Percentiles rank a stretch among this genome's conserved stretches.
Evolutionary conservation across 257 asterid species (phyloP).

Genomic region (Salvia miltiorrhiza): DNA sequence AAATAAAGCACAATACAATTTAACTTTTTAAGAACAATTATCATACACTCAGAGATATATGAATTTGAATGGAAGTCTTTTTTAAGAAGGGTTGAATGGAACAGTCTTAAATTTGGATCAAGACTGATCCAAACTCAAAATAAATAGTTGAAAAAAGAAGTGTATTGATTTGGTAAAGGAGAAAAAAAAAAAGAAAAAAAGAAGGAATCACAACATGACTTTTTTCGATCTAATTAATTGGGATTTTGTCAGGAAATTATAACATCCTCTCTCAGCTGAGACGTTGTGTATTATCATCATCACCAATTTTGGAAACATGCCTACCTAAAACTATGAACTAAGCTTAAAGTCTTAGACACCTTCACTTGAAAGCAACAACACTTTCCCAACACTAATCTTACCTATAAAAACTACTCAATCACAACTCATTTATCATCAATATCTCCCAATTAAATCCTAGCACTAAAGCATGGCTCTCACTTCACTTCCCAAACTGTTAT

Average conservation of each 20-base stretch:
- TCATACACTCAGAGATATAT: no score
- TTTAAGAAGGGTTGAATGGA: no score
- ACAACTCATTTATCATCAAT: conserved; percentile 9
- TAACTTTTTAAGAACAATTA: no score
- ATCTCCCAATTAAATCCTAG: conserved; percentile 8
- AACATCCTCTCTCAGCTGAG: conserved; percentile 9
- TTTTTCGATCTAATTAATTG: not conserved
- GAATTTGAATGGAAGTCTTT: not conserved
- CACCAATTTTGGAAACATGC: conserved; percentile 21
- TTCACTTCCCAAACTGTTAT: conserved; percentile 28
- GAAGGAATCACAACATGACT: not conserved
- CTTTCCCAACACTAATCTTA: not conserved
- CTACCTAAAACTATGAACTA: conserved; percentile 23
- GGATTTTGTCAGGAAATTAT: not conserved
- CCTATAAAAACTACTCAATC: conserved; percentile 27
- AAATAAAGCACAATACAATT: no score
- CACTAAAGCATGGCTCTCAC: conserved; percentile 31
- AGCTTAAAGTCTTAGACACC: conserved; percentile 44
- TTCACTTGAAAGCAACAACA: conserved; percentile 41
- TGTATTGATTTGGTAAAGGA: not conserved
- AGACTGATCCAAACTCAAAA: no score
- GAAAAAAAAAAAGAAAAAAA: not conserved
- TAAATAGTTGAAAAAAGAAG: no score
- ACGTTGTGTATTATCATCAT: not conserved
- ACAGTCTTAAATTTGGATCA: not conserved